A percentile compares a stretch with the other conserved stretches of the same genome.
These are phyloP conservation scores for Triangularia verruculosa DNA, from an alignment of 2,329 filamentous ascomycete species.

Conservation along the genomic window DNA sequence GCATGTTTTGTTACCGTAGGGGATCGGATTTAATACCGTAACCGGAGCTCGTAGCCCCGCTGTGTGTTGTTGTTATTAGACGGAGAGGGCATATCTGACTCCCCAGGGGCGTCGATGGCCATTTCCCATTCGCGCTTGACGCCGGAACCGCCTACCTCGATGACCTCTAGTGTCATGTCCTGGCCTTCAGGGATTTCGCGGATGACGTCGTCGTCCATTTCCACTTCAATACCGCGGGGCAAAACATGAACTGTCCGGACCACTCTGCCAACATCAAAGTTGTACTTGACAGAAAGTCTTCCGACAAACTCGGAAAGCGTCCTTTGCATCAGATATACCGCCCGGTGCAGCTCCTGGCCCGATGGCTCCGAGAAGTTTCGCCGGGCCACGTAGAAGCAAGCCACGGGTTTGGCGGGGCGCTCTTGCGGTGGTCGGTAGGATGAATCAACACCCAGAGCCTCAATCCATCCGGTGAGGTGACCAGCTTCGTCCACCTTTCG, in stretches of 20 bases:
- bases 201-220: constrained; percentile 88
- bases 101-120: constrained; percentile 49
- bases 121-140: constrained; percentile 62
- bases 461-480: constrained; percentile 77
- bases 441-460: constrained; percentile 85
- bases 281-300: constrained; percentile 74
- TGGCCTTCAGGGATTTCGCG: constrained; percentile 82
- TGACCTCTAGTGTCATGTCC: constrained; percentile 77
- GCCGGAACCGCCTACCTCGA: constrained; percentile 39
- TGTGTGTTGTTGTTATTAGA: constrained; percentile 26
- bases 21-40: constrained; percentile 25
- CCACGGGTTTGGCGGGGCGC: constrained; percentile 66
- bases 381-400: constrained; percentile 80
- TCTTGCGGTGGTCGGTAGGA: constrained; percentile 78
- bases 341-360: constrained; percentile 68
- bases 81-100: constrained; percentile 36
- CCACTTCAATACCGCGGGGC: constrained; percentile 71
- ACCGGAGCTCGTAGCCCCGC: constrained; percentile 44
- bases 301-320: constrained; percentile 71
- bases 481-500: constrained; percentile 58
- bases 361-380: constrained; percentile 49
- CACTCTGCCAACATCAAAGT: constrained; percentile 70
- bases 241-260: constrained; percentile 70
- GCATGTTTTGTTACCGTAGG: not conserved
- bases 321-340: constrained; percentile 79